Percentiles rank a stretch among this genome's conserved stretches.
Conservation (phyloP, 2,329 filamentous ascomycete species). For the Botryotinia narcissicola region DNA sequence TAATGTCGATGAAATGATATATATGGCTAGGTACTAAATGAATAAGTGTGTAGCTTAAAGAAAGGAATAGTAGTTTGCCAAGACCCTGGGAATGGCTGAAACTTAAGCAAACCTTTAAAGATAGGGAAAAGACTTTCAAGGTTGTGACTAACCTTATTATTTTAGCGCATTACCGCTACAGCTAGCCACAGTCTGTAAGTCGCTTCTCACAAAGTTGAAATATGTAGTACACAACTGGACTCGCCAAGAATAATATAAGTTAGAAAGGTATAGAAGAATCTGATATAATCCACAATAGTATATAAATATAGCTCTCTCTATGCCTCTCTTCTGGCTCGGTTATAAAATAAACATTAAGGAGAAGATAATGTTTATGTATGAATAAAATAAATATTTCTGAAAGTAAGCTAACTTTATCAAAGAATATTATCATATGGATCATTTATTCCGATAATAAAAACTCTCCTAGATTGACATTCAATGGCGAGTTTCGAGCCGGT, state of each 20-base stretch:
- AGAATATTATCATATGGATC: neutral
- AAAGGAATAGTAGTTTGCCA: no score
- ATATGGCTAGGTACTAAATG: constrained; percentile 3
- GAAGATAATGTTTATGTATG: neutral
- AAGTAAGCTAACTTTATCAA: constrained; percentile 3
- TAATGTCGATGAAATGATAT: constrained; percentile 20
- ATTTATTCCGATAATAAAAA: constrained; percentile 26
- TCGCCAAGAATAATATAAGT: neutral
- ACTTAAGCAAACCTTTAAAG: neutral
- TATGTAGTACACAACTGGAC: no score
- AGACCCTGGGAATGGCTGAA: no score
- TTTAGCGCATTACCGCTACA: neutral
- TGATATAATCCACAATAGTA: neutral
- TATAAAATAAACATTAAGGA: neutral
- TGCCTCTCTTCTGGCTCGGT: neutral
- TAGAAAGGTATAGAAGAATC: neutral
- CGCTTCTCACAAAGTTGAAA: neutral
- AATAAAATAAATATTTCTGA: neutral
- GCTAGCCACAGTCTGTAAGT: neutral
- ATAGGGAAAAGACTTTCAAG: no score
- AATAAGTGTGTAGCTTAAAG: neutral
- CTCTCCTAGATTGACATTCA: constrained; percentile 25
- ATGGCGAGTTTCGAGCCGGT: constrained; percentile 26
- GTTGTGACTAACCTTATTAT: neutral
- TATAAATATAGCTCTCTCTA: neutral